Evolutionary conservation across 176 grass and related monocot species (phyloP), one percentile per base, ranked within the genome.

Genomic region (Raddia distichophylla): DNA sequence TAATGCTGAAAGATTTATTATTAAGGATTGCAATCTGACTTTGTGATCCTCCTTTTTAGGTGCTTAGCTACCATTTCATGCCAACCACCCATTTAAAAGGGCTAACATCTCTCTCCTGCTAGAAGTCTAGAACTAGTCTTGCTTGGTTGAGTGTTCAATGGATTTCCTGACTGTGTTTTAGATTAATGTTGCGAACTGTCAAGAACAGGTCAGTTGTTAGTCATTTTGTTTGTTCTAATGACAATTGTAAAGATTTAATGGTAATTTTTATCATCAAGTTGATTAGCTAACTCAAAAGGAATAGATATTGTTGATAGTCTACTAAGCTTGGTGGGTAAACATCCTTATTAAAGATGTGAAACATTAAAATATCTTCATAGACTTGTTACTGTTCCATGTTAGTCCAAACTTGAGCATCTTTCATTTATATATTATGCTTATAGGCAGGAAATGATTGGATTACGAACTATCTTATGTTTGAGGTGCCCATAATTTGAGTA

Each of bases 311-410:
- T 17, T 16, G 16, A 11, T 72, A 74, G 8, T 18, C 34, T 55
- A 75, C 71, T 64, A 64, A 75, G 8, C 50, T 74, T 14, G 50
- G 17, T 2, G n/a, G 42, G 9, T 32, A 64, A 72, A 62, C 43
- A 58, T 67, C 22, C 47, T 75, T 52, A 27, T 2, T 65, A 33
- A 22, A 65, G 33, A 22, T 71, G 12, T 73, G 37, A 10, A 79
- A 55, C 65, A 72, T 85, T 68, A 10, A 6, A 78, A 34, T 40
- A 61, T 85, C 45, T 68, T 27, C 1, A 3, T 68, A 43, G n/a
- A 56, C 18, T 44, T 34, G 34, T 79, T 56, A 27, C 27, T 63
- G 50, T 27, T 27, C 27, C 27, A 27, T 27, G 27, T 27, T 27
- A 27, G 27, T 27, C 27, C 27, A 27, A 27, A 27, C 27, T 27